Conservation (phyloP, 2,329 filamentous ascomycete species). For the Aspergillus fumigatiaffinis region DNA sequence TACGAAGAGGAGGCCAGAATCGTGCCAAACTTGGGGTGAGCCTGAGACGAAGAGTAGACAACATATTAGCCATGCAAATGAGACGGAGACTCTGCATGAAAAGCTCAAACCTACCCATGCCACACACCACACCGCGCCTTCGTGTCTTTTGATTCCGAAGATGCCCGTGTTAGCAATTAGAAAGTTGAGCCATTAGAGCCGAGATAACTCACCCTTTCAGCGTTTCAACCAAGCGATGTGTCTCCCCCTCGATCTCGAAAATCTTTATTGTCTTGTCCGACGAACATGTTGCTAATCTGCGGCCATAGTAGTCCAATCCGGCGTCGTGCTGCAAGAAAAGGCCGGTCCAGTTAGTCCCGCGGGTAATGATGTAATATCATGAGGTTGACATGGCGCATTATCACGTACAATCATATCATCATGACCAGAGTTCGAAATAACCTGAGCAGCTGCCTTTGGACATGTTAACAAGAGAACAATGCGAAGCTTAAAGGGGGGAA, state of each 20-base stretch:
- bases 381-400: not conserved
- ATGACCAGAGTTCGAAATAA: slow-evolving; percentile 82
- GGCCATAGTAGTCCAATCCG: slow-evolving; percentile 96
- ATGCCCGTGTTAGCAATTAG: slow-evolving; percentile 8
- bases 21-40: slow-evolving; percentile 96
- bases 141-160: slow-evolving; percentile 60
- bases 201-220: slow-evolving; percentile 70
- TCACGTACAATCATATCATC: slow-evolving; percentile 98
- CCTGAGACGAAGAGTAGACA: slow-evolving; percentile 38
- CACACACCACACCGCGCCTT: slow-evolving; percentile 96
- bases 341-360: not conserved
- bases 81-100: not conserved
- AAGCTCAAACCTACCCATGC: slow-evolving; percentile 62
- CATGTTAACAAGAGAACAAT: slow-evolving; percentile 9
- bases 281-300: slow-evolving; percentile 92
- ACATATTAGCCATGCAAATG: not conserved
- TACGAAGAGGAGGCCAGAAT: slow-evolving; percentile 94
- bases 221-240: slow-evolving; percentile 85
- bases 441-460: slow-evolving; percentile 58
- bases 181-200: not conserved
- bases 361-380: not conserved
- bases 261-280: slow-evolving; percentile 99
- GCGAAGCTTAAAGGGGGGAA: not conserved
- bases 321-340: slow-evolving; percentile 72
- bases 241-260: slow-evolving; percentile 93